A percentile compares a stretch with the other conserved stretches of the same genome.
These are phyloP conservation scores for Noccaea caerulescens DNA, from an alignment of 345 rosid genomes.

Conservation along the genomic window DNA sequence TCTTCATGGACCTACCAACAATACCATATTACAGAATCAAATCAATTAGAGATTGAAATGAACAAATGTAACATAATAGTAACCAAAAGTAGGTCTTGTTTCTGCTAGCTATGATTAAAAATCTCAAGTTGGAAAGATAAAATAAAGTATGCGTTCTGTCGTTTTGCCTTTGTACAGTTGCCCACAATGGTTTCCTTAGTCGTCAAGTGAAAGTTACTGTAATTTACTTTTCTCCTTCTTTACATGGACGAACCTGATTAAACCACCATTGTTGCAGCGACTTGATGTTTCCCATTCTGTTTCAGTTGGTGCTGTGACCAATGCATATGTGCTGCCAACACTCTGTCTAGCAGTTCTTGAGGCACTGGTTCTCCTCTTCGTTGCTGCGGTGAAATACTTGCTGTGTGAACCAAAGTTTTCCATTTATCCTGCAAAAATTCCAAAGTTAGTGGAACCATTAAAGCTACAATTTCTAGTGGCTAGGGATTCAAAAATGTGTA, in stretches of 20 bases:
- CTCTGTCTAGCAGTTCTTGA: conserved; percentile 85
- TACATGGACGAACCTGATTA: conserved; percentile 39
- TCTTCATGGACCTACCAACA: conserved; percentile 31
- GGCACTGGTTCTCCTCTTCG: conserved; percentile 98
- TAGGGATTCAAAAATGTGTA: conserved; percentile 4
- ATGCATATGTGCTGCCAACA: conserved; percentile 76
- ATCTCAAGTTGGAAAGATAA: conserved; percentile 18
- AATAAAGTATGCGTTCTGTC: conserved; percentile 16
- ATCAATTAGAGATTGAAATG: conserved; percentile 29
- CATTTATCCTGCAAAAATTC: conserved; percentile 79
- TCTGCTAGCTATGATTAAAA: conserved; percentile 23
- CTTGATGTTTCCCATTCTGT: conserved; percentile 65
- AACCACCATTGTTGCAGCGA: conserved; percentile 33
- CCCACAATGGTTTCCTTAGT: conserved; percentile 37
- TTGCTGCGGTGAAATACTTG: conserved; percentile 85
- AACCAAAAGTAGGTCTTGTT: conserved; percentile 30
- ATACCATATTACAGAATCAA: conserved; percentile 37
- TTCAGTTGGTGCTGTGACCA: conserved; percentile 86
- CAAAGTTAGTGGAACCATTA: conserved; percentile 4
- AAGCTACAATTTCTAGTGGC: background rate
- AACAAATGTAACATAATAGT: conserved; percentile 32
- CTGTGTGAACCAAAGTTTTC: conserved; percentile 98
- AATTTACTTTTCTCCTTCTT: conserved; percentile 22
- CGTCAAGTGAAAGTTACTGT: conserved; percentile 35
- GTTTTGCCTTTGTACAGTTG: conserved; percentile 43